Base-by-base conservation (phyloP, 352 stramenopile genomes). In the Nothophytophthora sp. region DNA sequence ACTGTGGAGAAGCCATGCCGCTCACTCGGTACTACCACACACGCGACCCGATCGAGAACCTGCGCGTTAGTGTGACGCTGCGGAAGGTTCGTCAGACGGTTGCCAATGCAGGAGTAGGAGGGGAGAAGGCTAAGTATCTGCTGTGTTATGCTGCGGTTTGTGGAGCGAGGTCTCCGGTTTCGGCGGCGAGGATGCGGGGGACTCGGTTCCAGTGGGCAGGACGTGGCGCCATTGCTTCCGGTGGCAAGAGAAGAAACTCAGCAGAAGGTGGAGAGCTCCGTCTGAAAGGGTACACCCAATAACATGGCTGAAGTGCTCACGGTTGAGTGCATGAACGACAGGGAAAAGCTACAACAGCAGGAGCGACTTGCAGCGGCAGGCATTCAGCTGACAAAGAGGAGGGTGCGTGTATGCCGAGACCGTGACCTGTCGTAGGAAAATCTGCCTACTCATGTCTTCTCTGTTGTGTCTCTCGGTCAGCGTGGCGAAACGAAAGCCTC, bases 31-130 rank as follows among this genome's bases (percentile, higher is more conserved):
- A 75, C 62, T 92, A 89, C 54, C 79, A 90, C 71, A 81, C 81
- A 36, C 72, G 71, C 53, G 78, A 88, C 49, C 76, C 81, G 9
- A 88, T 92, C 51, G 76, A 87, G 55, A 85, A 89, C 44, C 51
- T 92, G 13, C 61, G 58, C 35, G 35, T 92, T 25, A 56, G 60
- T 15, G 75, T 89, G 19, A 76, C 65, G 2, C 63, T 83, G 18
- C 76, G 78, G 35, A 90, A 92, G 76, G 81, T 86, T 23, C 9
- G 27, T 39, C 38, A 22, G 29, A 13, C 16, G 12, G 29, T 3
- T 35, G 29, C 11, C 27, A 12, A 35, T n/a, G 9, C 29, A 12
- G 4, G 9, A 35, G 29, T 5, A n/a, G n/a, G n/a, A n/a, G n/a
- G n/a, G n/a, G n/a, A n/a, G n/a, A n/a, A 32, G 24, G n/a, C 15